Conservation (phyloP, 345 rosid genomes). For the Corchorus capsularis region DNA sequence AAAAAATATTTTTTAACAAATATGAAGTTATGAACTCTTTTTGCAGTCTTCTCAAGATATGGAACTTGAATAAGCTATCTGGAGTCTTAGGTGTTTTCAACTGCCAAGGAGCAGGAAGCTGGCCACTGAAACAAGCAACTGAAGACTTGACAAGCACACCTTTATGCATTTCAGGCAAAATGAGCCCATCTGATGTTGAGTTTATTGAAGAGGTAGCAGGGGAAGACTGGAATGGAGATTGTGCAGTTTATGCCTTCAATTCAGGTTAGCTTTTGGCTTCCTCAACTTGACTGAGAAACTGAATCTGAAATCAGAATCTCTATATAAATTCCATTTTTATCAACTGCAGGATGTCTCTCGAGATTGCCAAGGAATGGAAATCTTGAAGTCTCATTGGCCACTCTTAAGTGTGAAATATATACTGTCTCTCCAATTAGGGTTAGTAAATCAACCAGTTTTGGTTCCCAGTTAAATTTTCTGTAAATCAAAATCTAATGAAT, state of each 20-base stretch:
- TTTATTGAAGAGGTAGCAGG: constrained; percentile 50
- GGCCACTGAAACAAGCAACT: constrained; percentile 47
- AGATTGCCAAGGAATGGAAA: constrained; percentile 41
- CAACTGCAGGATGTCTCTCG: constrained; percentile 37
- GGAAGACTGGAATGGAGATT: constrained; percentile 56
- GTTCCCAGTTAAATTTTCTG: not conserved
- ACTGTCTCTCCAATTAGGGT: constrained; percentile 56
- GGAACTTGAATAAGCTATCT: constrained; percentile 65
- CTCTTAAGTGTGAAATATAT: constrained; percentile 49
- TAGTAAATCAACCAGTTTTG: constrained; percentile 17
- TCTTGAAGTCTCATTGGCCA: constrained; percentile 39
- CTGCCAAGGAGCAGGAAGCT: constrained; percentile 70
- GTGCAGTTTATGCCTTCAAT: constrained; percentile 48
- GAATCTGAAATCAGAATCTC: constrained; percentile 9
- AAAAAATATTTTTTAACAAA: not conserved
- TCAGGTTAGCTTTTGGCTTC: constrained; percentile 38
- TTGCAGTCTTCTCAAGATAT: constrained; percentile 62
- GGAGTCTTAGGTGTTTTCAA: constrained; percentile 67
- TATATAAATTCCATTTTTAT: not conserved
- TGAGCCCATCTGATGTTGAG: constrained; percentile 48
- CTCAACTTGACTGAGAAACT: not conserved
- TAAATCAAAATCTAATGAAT: not conserved
- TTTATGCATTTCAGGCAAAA: constrained; percentile 35
- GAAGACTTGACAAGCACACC: constrained; percentile 19
- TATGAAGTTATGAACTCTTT: not conserved